Evolutionary conservation across 2,329 filamentous ascomycete species (phyloP).

Genomic region (Periconia macrospinosa): DNA sequence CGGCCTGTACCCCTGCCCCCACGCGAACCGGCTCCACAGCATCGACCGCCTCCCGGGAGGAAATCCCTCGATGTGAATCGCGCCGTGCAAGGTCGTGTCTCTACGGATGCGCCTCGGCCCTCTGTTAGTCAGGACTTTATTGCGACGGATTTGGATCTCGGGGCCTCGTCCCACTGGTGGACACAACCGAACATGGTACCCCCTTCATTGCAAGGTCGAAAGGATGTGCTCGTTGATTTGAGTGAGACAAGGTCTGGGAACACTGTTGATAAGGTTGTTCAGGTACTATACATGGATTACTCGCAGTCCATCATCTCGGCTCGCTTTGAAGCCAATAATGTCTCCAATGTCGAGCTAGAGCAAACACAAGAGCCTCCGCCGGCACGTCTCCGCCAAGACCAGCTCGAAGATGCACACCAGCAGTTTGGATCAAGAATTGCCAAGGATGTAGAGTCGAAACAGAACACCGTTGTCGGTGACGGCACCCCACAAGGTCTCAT

Average conservation of each 20-base stretch:
- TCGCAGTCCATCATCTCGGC: slow-evolving; percentile 89
- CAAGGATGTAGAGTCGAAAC: slow-evolving; percentile 68
- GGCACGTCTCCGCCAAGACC: slow-evolving; percentile 80
- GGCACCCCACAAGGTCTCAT: slow-evolving; percentile 78
- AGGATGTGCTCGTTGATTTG: slow-evolving; percentile 79
- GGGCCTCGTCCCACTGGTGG: slow-evolving; percentile 81
- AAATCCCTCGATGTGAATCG: slow-evolving; percentile 69
- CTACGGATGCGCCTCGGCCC: slow-evolving; percentile 74
- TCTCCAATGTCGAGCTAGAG: slow-evolving; percentile 72
- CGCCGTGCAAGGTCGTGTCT: slow-evolving; percentile 57
- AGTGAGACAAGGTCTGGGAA: slow-evolving; percentile 77
- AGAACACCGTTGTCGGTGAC: slow-evolving; percentile 80
- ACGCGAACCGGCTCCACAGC: slow-evolving; percentile 46
- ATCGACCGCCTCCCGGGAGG: slow-evolving; percentile 51
- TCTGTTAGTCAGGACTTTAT: slow-evolving; percentile 81
- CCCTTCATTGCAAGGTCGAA: slow-evolving; percentile 77
- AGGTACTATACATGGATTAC: slow-evolving; percentile 92
- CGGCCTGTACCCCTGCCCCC: slow-evolving; percentile 42
- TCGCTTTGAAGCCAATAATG: slow-evolving; percentile 74
- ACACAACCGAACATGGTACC: slow-evolving; percentile 76
- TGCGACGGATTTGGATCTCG: slow-evolving; percentile 83
- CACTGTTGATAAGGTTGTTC: slow-evolving; percentile 77
- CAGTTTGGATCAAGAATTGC: slow-evolving; percentile 79
- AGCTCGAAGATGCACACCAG: slow-evolving; percentile 84
- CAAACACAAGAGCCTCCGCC: slow-evolving; percentile 88